A percentile compares a stretch with the other conserved stretches of the same genome.
These are phyloP conservation scores for Aphanocladium album DNA, from an alignment of 2,329 filamentous ascomycete genomes.

Conservation along the genomic window DNA sequence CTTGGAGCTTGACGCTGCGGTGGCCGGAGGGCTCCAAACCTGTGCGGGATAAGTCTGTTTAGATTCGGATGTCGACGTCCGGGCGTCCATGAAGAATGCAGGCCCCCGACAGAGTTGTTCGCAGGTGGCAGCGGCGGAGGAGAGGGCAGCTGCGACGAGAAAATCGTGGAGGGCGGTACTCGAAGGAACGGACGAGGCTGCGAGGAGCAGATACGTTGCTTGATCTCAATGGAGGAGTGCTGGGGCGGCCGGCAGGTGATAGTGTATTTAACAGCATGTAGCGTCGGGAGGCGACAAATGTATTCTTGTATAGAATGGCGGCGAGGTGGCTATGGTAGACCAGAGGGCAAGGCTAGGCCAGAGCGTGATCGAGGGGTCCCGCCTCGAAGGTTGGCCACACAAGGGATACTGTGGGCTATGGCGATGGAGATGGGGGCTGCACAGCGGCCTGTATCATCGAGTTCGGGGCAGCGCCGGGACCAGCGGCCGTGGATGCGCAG, in stretches of 20 bases:
- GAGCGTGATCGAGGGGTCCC: conserved; percentile 3
- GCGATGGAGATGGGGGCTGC: conserved; percentile 7
- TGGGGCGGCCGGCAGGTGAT: not conserved
- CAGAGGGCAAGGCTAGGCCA: not conserved
- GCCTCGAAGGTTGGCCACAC: not conserved
- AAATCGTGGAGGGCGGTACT: not conserved
- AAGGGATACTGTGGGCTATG: conserved; percentile 2
- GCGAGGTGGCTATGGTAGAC: conserved; percentile 2
- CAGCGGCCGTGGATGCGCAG: not conserved
- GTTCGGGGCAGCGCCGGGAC: not conserved
- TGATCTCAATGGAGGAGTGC: not conserved
- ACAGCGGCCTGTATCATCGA: conserved; percentile 1
- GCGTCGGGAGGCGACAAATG: not conserved
- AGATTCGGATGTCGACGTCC: conserved; percentile 32
- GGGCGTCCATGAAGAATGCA: conserved; percentile 32
- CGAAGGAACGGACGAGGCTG: not conserved
- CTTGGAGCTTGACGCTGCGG: conserved; percentile 16
- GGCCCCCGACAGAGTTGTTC: not conserved
- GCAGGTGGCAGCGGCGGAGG: not conserved
- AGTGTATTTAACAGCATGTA: conserved; percentile 4
- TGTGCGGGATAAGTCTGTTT: conserved; percentile 32
- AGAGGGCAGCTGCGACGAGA: conserved; percentile 4
- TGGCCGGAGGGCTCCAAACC: conserved; percentile 9
- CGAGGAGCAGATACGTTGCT: conserved; percentile 5
- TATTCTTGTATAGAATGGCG: not conserved